Base-by-base conservation (phyloP, 2,329 filamentous ascomycete species). In the Pestalotiopsis sp. region DNA sequence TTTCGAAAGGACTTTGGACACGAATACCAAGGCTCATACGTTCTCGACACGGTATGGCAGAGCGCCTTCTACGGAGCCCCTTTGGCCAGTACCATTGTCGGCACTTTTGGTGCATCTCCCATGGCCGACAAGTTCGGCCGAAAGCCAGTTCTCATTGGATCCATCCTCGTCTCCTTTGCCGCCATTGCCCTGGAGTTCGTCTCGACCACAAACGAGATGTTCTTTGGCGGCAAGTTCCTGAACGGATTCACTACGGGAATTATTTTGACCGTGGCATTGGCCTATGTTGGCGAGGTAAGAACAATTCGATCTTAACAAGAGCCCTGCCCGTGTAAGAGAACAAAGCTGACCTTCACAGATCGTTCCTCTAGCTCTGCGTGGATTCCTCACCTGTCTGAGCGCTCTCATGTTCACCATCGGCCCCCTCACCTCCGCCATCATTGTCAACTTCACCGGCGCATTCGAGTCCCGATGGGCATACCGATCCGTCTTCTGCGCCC, bases 151-250 rank as follows among this genome's bases (percentile, higher is more conserved):
- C 71, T 80, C 14, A 72, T 78, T 14, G 60, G 76, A 31, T 75
- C 74, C 41, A 71, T 81, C 1, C 57, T 75, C 20, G 68, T 81
- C n/a, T 74, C 76, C 13, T 79, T 78, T 62, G 77, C 72, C 5
- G 78, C 78, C 13, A 72, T 80, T 17, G 78, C 76, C 1, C 73
- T 81, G 67, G 79, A 81, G 70, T 79, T 81, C 52, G 72, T 79
- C 12, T 72, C 80, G 2, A 80, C 79, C 4, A 76, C 77, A 0
- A 78, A 79, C 31, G 75, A 72, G n/a, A 69, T 80, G 49, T 81
- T 81, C 70, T 81, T 81, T 41, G 78, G 74, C 12, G 79, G 79
- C 41, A 82, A 81, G 68, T 80, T 80, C 63, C 65, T 82, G 27
- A 80, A 81, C 60, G 80, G 79, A 4, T 79, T 81, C 66, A 75